A percentile compares a stretch with the other conserved stretches of the same genome.
These are phyloP conservation scores for Exserohilum rostratum DNA, from an alignment of 2,329 filamentous ascomycete genomes.

Conservation along the genomic window DNA sequence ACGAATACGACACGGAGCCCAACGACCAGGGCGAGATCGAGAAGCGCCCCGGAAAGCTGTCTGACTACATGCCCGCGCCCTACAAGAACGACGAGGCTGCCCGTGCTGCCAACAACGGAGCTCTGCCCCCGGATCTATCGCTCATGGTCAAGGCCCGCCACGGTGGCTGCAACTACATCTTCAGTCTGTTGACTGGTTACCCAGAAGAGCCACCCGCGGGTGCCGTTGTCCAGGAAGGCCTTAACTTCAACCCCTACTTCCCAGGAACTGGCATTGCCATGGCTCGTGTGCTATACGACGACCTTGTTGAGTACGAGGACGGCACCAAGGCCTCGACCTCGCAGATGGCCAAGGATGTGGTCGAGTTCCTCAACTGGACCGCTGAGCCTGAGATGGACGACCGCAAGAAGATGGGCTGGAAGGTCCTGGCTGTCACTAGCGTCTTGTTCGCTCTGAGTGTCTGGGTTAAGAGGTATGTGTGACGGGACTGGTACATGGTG, in stretches of 20 bases:
- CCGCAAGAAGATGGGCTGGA: slow-evolving; percentile 99
- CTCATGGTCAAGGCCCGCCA: slow-evolving; percentile 98
- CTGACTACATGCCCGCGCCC: slow-evolving; percentile 90
- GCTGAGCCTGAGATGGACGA: slow-evolving; percentile 99
- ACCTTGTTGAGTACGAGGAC: slow-evolving; percentile 97
- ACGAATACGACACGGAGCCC: slow-evolving; percentile 97
- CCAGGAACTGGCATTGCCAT: slow-evolving; percentile 98
- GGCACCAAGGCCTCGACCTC: slow-evolving; percentile 91
- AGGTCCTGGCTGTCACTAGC: slow-evolving; percentile 82
- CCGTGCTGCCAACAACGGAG: slow-evolving; percentile 97
- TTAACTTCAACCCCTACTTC: slow-evolving; percentile 99
- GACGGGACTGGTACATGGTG: background rate
- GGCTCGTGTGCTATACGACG: slow-evolving; percentile 97
- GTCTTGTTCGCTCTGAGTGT: slow-evolving; percentile 85
- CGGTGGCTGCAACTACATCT: slow-evolving; percentile 98
- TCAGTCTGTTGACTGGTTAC: slow-evolving; percentile 94
- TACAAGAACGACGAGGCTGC: slow-evolving; percentile 99
- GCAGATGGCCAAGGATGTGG: slow-evolving; percentile 99
- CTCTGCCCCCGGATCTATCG: slow-evolving; percentile 94
- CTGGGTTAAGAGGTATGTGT: slow-evolving; percentile 83
- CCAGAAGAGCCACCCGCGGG: slow-evolving; percentile 94
- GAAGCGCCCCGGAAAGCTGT: slow-evolving; percentile 97
- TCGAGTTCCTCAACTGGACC: slow-evolving; percentile 99
- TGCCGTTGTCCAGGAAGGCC: slow-evolving; percentile 79
- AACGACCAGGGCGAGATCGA: slow-evolving; percentile 98